Percentiles rank a stretch among this genome's conserved stretches.
Conservation (phyloP, 2,329 filamentous ascomycete genomes). For the Penicillium sp. region DNA sequence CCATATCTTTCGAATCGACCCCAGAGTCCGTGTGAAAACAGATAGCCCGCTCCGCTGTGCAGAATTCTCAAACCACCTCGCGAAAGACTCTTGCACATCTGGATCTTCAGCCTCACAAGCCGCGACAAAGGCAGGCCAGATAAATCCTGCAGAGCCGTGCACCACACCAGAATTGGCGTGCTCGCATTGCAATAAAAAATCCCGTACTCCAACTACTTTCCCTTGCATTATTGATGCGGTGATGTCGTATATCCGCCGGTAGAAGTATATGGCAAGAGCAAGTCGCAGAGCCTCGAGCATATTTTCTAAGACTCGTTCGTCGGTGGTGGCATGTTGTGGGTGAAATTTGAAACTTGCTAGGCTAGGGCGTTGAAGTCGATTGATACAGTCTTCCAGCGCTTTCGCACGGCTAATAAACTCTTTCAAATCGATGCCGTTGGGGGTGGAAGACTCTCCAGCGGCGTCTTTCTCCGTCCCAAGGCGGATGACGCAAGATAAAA, state of each 20-base stretch:
- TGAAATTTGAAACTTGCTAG: constrained; percentile 27
- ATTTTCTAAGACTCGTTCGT: constrained; percentile 30
- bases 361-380: constrained; percentile 15
- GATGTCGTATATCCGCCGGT: constrained; percentile 49
- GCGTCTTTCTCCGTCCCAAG: constrained; percentile 49
- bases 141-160: constrained; percentile 44
- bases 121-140: constrained; percentile 52
- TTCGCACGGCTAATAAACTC: constrained; percentile 41
- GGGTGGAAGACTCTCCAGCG: constrained; percentile 24
- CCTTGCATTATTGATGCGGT: constrained; percentile 48
- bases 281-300: constrained; percentile 48
- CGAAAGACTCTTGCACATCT: constrained; percentile 42
- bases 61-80: constrained; percentile 39
- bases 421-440: constrained; percentile 24
- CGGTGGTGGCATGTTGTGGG: constrained; percentile 16
- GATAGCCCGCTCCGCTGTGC: constrained; percentile 36
- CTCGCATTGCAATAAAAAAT: constrained; percentile 44
- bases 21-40: constrained; percentile 36
- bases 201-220: constrained; percentile 41
- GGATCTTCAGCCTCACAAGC: constrained; percentile 48
- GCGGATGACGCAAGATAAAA: constrained; percentile 49
- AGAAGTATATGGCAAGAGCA: constrained; percentile 52
- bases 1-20: constrained; percentile 37
- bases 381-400: constrained; percentile 38
- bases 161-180: constrained; percentile 36